phyloP scores from a whole-genome alignment of 2,329 filamentous ascomycete species.

The Leptographium wingfieldii region DNA sequence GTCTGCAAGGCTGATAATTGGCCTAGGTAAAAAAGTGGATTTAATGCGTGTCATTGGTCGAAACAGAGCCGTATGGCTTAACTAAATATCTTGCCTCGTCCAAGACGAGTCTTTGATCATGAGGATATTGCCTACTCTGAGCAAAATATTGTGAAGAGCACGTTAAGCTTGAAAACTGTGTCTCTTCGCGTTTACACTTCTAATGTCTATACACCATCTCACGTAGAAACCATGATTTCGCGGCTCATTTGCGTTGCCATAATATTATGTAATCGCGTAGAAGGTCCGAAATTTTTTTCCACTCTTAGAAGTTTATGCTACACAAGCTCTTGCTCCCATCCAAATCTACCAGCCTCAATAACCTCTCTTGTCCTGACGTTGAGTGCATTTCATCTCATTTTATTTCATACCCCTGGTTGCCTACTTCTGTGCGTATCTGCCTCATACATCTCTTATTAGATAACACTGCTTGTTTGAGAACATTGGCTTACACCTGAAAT shows the following conservation, averaged over 20 bases:
- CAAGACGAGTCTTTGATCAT: background rate
- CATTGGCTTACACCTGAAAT: background rate
- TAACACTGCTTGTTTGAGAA: background rate
- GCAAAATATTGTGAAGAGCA: background rate
- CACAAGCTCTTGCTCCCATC: background rate
- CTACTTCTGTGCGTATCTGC: background rate
- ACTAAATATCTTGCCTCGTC: background rate
- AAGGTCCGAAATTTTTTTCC: background rate
- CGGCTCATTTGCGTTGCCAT: background rate
- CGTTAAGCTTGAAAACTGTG: background rate
- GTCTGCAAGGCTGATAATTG: slow-evolving; percentile 1
- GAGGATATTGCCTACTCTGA: background rate
- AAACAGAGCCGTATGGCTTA: background rate
- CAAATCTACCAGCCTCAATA: background rate
- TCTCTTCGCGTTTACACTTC: background rate
- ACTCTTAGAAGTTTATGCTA: background rate
- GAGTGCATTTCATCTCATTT: background rate
- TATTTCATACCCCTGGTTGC: background rate
- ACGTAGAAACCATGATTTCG: background rate
- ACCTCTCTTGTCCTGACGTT: background rate
- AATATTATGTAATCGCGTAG: background rate
- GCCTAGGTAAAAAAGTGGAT: background rate
- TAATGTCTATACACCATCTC: background rate
- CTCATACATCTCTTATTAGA: background rate
- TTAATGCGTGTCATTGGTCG: background rate